Evolutionary conservation across 2,329 filamentous ascomycete species (phyloP).

Genomic region (Venturia nashicola): DNA sequence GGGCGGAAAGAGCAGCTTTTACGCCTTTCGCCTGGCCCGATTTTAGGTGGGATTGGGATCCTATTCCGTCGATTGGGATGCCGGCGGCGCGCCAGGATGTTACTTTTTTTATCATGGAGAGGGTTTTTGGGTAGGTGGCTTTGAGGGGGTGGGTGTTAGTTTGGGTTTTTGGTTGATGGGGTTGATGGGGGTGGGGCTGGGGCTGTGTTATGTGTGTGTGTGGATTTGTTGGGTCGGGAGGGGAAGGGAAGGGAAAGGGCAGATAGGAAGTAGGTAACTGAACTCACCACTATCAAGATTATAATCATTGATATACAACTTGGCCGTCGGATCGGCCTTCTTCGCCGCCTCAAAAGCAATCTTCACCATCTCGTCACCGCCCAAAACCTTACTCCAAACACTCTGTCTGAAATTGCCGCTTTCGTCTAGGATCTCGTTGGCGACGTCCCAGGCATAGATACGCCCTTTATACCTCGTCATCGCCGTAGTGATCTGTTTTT

Average conservation of each 20-base stretch:
- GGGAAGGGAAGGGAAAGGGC: too few species aligned
- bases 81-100: conserved; percentile 51
- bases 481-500: conserved; percentile 47
- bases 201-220: too few species aligned
- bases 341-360: conserved; percentile 60
- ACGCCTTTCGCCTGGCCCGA: conserved; percentile 33
- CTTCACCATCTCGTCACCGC: conserved; percentile 57
- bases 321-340: conserved; percentile 51
- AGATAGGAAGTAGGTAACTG: too few species aligned
- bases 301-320: conserved; percentile 65
- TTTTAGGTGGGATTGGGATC: conserved; percentile 44
- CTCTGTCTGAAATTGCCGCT: conserved; percentile 45
- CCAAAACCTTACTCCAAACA: conserved; percentile 50
- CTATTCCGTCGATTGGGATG: conserved; percentile 53
- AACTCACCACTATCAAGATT: conserved; percentile 38
- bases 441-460: conserved; percentile 50
- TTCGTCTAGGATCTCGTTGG: conserved; percentile 53
- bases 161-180: too few species aligned
- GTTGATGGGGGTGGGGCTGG: too few species aligned
- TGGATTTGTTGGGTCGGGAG: too few species aligned
- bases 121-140: conserved; percentile 40
- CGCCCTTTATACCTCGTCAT: conserved; percentile 51
- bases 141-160: too few species aligned
- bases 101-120: conserved; percentile 45
- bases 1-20: conserved; percentile 37